Percentiles rank a stretch among this genome's conserved stretches.
phyloP scores from a whole-genome alignment of 345 rosid species.

The Ceriops tagal region DNA sequence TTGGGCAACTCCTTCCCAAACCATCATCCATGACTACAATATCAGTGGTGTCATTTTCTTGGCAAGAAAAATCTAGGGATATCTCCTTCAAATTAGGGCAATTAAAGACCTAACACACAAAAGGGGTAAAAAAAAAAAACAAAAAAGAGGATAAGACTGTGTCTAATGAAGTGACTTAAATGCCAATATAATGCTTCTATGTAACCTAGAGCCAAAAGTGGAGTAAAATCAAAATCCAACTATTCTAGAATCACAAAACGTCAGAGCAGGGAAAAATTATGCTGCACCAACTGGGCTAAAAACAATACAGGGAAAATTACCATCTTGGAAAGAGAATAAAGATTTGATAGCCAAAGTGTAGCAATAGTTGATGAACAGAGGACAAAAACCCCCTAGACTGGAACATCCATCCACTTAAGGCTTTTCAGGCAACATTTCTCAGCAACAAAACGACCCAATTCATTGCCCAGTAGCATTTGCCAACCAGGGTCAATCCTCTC shows the following conservation, averaged over 20 bases:
- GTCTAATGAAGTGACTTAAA: constrained; percentile 10
- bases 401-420: constrained; percentile 96
- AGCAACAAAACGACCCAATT: constrained; percentile 91
- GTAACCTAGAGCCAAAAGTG: too few species aligned
- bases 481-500: background rate
- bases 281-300: background rate
- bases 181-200: background rate
- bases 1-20: constrained; percentile 69
- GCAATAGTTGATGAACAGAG: constrained; percentile 81
- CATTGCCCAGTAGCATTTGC: constrained; percentile 44
- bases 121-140: background rate
- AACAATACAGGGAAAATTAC: constrained; percentile 29
- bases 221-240: too few species aligned
- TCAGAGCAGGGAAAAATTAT: background rate
- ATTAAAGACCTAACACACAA: constrained; percentile 49
- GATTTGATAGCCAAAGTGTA: constrained; percentile 85
- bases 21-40: constrained; percentile 60
- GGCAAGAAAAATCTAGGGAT: constrained; percentile 78
- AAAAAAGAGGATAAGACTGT: background rate
- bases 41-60: constrained; percentile 74
- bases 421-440: constrained; percentile 70
- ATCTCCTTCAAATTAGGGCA: constrained; percentile 81
- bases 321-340: constrained; percentile 71
- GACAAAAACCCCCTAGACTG: constrained; percentile 70
- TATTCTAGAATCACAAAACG: background rate